Conservation (phyloP, 2,329 filamentous ascomycete genomes). For the Arthrocladium fulminans region DNA sequence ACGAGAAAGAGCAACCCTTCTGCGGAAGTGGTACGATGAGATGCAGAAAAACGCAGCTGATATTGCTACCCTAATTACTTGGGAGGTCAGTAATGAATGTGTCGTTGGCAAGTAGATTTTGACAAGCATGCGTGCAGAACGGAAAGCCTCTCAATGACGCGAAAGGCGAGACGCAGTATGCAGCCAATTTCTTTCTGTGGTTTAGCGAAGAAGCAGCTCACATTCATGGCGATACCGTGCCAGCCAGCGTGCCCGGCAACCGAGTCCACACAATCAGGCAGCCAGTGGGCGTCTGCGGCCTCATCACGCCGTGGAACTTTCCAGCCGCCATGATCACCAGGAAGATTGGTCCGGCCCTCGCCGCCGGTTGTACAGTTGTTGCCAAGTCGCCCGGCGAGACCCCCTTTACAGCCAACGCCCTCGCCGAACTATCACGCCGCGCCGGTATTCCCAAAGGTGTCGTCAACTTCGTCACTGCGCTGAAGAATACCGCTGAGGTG, state of each 20-base stretch:
- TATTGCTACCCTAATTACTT: conserved; percentile 55
- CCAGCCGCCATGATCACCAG: conserved; percentile 46
- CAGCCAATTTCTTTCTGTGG: conserved; percentile 54
- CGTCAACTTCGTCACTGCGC: conserved; percentile 75
- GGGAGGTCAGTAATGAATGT: conserved; percentile 26
- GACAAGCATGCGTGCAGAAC: too few species aligned
- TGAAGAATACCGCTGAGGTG: conserved; percentile 69
- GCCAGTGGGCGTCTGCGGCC: conserved; percentile 57
- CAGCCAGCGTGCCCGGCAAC: conserved; percentile 50
- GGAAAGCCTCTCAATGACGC: conserved; percentile 57
- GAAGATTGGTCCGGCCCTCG: conserved; percentile 54
- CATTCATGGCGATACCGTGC: conserved; percentile 53
- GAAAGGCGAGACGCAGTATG: conserved; percentile 51
- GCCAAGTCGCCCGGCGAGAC: conserved; percentile 88
- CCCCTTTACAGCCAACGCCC: conserved; percentile 77
- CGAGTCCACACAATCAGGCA: conserved; percentile 56
- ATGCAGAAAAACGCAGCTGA: conserved; percentile 59
- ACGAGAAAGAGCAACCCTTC: conserved; percentile 51
- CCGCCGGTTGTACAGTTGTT: conserved; percentile 91
- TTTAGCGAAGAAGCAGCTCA: conserved; percentile 55
- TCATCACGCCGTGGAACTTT: conserved; percentile 63
- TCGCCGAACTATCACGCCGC: conserved; percentile 76
- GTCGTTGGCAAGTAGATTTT: too few species aligned
- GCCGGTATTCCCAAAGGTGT: conserved; percentile 87
- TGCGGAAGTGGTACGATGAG: conserved; percentile 60